These are phyloP conservation scores for Fraxinus excelsior DNA, from an alignment of 257 asterid genomes.

Conservation along the genomic window DNA sequence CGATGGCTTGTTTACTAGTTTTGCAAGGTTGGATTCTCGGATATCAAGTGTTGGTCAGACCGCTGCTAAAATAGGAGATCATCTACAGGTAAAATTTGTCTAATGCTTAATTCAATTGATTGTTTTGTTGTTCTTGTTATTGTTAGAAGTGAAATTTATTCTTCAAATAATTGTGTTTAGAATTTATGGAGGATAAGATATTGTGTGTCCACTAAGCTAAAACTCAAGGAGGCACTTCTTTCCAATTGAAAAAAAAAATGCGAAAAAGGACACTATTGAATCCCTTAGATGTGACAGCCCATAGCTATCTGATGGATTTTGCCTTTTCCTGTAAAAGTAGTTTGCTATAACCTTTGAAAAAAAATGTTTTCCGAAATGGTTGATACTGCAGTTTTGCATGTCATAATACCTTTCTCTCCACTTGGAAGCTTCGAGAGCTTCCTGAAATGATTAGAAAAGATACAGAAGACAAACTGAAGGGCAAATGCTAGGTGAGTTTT, in stretches of 20 bases:
- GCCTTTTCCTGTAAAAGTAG: background rate
- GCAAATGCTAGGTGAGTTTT: no score
- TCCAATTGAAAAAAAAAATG: background rate
- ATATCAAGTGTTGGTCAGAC: slow-evolving; percentile 99
- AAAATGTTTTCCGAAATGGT: no score
- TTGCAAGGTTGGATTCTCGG: slow-evolving; percentile 94
- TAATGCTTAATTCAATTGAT: slow-evolving; percentile 11
- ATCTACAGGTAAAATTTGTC: slow-evolving; percentile 69
- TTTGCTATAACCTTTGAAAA: no score
- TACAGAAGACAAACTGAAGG: no score
- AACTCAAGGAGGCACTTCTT: background rate
- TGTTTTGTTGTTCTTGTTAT: background rate
- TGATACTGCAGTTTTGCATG: no score
- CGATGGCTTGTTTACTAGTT: slow-evolving; percentile 94
- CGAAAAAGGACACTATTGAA: background rate
- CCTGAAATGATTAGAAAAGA: no score
- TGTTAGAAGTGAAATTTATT: background rate
- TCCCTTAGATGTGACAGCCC: background rate
- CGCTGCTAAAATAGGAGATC: slow-evolving; percentile 99
- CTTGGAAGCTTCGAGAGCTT: no score
- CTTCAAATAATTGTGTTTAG: background rate
- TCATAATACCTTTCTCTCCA: no score
- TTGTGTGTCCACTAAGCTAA: background rate
- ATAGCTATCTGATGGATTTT: background rate
- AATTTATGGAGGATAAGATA: background rate